Percentiles rank a stretch among this genome's conserved stretches.
These are phyloP conservation scores for Groenewaldozyma tartarivorans DNA, from an alignment of 805 yeast species.

Conservation along the genomic window DNA sequence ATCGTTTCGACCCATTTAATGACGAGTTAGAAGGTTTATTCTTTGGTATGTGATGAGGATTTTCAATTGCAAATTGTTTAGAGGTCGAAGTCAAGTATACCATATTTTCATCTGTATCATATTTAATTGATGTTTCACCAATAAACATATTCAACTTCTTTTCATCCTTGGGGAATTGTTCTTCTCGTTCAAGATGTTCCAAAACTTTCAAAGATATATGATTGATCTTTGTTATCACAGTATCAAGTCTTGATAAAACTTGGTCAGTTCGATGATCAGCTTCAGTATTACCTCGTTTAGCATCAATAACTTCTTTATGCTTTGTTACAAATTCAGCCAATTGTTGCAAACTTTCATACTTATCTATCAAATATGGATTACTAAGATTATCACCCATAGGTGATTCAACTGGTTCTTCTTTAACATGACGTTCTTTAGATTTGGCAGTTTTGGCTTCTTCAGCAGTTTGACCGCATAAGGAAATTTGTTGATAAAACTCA, in stretches of 20 bases:
- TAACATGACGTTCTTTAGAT: conserved; percentile 15
- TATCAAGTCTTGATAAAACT: neutral
- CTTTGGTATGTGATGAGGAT: too few species aligned
- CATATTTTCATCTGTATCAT: neutral
- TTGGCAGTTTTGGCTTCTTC: neutral
- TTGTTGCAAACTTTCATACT: conserved; percentile 22
- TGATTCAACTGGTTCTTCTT: conserved; percentile 16
- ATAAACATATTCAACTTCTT: neutral
- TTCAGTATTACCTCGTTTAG: neutral
- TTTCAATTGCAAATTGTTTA: too few species aligned
- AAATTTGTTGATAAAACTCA: conserved; percentile 64
- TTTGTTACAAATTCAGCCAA: conserved; percentile 22
- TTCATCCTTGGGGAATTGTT: neutral
- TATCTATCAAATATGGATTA: conserved; percentile 29
- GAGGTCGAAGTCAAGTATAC: neutral
- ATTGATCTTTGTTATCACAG: neutral
- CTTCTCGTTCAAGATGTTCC: neutral
- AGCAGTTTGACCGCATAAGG: conserved; percentile 24
- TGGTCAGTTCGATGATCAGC: neutral
- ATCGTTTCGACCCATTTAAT: too few species aligned
- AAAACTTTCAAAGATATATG: too few species aligned
- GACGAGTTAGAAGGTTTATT: too few species aligned
- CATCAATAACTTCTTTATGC: neutral
- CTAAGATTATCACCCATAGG: conserved; percentile 23
- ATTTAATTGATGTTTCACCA: neutral